Evolutionary conservation across 2,329 filamentous ascomycete genomes (phyloP).

Genomic region (Pestalotiopsis sp.): DNA sequence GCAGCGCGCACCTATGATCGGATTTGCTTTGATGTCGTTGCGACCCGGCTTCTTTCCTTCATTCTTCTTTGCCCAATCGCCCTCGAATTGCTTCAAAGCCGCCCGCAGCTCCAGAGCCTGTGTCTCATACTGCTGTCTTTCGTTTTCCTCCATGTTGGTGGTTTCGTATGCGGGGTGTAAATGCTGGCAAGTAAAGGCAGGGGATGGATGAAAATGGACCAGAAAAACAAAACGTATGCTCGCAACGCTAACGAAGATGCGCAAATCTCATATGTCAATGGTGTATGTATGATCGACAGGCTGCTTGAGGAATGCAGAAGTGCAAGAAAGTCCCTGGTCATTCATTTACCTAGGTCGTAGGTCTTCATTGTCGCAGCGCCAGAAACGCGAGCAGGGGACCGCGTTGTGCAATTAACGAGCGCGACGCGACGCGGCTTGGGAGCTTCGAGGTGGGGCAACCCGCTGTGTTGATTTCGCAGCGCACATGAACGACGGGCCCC

Average conservation of each 20-base stretch:
- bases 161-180: background rate
- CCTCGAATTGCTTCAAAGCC: constrained; percentile 76
- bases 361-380: too few species aligned
- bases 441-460: background rate
- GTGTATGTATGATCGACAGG: background rate
- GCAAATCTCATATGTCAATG: background rate
- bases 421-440: constrained; percentile 8
- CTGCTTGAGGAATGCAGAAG: background rate
- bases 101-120: constrained; percentile 60
- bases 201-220: background rate
- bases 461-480: background rate
- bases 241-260: background rate
- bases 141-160: constrained; percentile 46
- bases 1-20: constrained; percentile 62
- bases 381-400: background rate
- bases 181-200: background rate
- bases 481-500: background rate
- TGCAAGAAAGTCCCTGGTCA: background rate
- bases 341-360: background rate
- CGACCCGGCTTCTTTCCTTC: constrained; percentile 69
- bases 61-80: constrained; percentile 62
- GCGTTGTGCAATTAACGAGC: background rate
- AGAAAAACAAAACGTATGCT: background rate
- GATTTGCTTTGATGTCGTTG: constrained; percentile 75
- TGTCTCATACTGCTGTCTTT: constrained; percentile 47